A percentile compares a stretch with the other conserved stretches of the same genome.
Conservation (phyloP, 2,329 filamentous ascomycete species). For the Cercospora sp. region DNA sequence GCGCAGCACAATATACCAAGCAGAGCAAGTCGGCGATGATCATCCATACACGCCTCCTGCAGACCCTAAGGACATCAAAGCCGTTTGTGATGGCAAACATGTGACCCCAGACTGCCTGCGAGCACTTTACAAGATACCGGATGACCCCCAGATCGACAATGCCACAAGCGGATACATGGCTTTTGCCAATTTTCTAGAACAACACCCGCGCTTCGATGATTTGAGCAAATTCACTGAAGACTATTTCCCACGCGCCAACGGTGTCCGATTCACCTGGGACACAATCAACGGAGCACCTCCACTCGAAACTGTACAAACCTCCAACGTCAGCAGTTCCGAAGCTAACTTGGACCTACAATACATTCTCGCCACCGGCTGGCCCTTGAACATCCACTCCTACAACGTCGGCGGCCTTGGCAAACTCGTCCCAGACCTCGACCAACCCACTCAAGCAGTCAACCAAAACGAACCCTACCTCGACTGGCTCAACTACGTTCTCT, state of each 20-base stretch:
- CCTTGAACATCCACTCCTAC: conserved; percentile 58
- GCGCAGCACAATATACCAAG: conserved; percentile 18
- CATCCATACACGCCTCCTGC: background rate
- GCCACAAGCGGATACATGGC: conserved; percentile 45
- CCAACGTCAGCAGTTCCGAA: conserved; percentile 49
- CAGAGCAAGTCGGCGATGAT: conserved; percentile 17
- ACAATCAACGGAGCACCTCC: conserved; percentile 54
- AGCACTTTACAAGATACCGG: conserved; percentile 54
- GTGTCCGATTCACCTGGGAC: conserved; percentile 56
- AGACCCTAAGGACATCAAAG: conserved; percentile 19
- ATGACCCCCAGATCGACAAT: conserved; percentile 48
- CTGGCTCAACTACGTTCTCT: conserved; percentile 59
- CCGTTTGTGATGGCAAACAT: conserved; percentile 49
- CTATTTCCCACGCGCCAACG: conserved; percentile 52
- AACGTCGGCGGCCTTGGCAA: conserved; percentile 55
- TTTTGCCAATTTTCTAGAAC: conserved; percentile 47
- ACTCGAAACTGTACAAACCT: conserved; percentile 45
- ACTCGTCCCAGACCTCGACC: conserved; percentile 50
- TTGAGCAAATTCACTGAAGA: conserved; percentile 56
- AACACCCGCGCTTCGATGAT: conserved; percentile 55
- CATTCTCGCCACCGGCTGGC: conserved; percentile 55
- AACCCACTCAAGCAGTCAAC: conserved; percentile 43
- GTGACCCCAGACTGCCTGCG: conserved; percentile 56
- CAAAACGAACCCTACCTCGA: conserved; percentile 66
- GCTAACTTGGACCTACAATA: conserved; percentile 66